Conservation (phyloP, 768 basidiomycete genomes). For the Ephemerocybe angulata region DNA sequence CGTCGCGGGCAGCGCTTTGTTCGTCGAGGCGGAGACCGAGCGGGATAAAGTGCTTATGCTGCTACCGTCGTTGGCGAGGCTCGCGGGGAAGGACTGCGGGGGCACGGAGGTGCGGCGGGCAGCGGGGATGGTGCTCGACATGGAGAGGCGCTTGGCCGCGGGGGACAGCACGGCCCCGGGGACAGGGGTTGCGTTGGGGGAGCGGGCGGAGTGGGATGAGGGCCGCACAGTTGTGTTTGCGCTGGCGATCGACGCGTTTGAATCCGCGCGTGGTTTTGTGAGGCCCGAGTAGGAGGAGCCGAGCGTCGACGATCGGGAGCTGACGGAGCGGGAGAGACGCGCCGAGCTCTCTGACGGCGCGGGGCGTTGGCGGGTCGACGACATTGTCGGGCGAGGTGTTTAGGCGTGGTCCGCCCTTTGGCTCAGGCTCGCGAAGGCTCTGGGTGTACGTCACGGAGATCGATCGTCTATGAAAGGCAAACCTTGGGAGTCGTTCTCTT, state of each 20-base stretch:
- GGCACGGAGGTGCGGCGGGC: conserved; percentile 39
- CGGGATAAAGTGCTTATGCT: too few relatives aligned
- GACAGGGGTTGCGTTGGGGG: conserved; percentile 51
- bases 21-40: too few relatives aligned
- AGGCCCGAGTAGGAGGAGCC: conserved; percentile 29
- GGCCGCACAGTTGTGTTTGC: conserved; percentile 49
- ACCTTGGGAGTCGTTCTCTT: too few relatives aligned
- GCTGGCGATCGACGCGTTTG: conserved; percentile 46
- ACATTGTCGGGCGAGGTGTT: too few relatives aligned
- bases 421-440: too few relatives aligned
- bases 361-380: conserved; percentile 12
- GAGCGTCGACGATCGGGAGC: conserved; percentile 41
- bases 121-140: conserved; percentile 34
- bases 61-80: too few relatives aligned
- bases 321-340: conserved; percentile 43
- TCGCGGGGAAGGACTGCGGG: conserved; percentile 25
- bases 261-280: conserved; percentile 52
- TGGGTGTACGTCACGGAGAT: too few relatives aligned
- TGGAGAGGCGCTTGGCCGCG: conserved; percentile 33
- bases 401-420: too few relatives aligned
- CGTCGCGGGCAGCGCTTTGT: too few relatives aligned
- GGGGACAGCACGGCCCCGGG: conserved; percentile 32
- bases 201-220: conserved; percentile 31
- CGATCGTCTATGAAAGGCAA: too few relatives aligned
- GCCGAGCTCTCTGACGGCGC: conserved; percentile 53